Evolutionary conservation across 495 filamentous ascomycete genomes (phyloP).

Genomic region (Tetracladium setigerum): DNA sequence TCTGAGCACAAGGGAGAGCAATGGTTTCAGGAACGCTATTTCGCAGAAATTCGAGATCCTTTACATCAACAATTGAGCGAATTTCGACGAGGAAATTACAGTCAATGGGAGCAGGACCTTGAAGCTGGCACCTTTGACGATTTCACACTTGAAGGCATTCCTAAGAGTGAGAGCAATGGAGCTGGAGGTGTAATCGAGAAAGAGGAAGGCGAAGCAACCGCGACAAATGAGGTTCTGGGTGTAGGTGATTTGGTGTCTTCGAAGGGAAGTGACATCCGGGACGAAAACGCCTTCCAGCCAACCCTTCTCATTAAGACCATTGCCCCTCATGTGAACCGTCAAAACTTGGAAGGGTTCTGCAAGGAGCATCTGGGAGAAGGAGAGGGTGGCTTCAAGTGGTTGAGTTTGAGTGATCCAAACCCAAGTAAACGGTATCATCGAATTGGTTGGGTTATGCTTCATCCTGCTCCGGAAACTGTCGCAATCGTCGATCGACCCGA

Average conservation of each 20-base stretch:
- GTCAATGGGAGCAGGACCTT: constrained; percentile 79
- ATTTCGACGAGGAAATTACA: constrained; percentile 65
- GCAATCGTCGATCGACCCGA: constrained; percentile 38
- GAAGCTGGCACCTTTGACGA: constrained; percentile 82
- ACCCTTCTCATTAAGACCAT: constrained; percentile 97
- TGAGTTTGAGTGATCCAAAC: constrained; percentile 93
- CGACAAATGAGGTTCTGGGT: constrained; percentile 83
- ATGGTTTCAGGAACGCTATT: constrained; percentile 96
- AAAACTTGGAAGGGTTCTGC: constrained; percentile 85
- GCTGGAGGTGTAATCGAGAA: constrained; percentile 82
- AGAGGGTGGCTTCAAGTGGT: constrained; percentile 82
- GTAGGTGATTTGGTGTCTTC: constrained; percentile 82
- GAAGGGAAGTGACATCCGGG: constrained; percentile 70
- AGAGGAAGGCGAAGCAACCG: constrained; percentile 87
- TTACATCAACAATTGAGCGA: constrained; percentile 64
- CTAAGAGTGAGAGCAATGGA: constrained; percentile 87
- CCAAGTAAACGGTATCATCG: constrained; percentile 94
- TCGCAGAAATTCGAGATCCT: constrained; percentile 65
- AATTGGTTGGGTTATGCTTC: constrained; percentile 96
- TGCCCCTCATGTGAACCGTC: constrained; percentile 90
- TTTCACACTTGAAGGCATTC: constrained; percentile 90
- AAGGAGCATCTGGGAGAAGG: constrained; percentile 83
- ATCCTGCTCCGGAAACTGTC: constrained; percentile 61
- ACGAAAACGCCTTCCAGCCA: constrained; percentile 76
- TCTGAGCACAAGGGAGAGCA: constrained; percentile 85